Base-by-base conservation (phyloP, 805 yeast genomes). In the Hanseniaspora lindneri region DNA sequence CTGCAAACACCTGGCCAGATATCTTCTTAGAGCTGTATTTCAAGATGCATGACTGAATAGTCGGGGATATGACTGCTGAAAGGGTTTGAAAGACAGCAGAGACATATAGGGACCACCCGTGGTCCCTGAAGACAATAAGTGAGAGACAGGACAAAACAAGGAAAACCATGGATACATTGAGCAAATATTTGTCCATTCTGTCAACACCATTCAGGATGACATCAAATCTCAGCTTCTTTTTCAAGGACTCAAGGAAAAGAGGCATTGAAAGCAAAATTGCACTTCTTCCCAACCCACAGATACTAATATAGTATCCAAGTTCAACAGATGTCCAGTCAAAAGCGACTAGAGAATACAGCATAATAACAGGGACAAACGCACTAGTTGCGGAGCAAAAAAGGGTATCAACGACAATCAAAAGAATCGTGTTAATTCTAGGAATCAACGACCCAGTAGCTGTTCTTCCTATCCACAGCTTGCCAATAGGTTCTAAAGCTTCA, bases 1-100 rank as follows among this genome's bases (percentile, higher is more conserved):
- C 85, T 9, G 89, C 87, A 63, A 80, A 81, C 16, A 79, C 67
- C 60, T 80, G 86, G 16, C 94, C 94, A 4, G 76, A 69, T 52
- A 72, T 71, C 13, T 72, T 68, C 35, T 75, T 76, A 1, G 76
- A 75, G 52, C 71, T 74, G 59, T 78, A 77, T 59, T 83, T 83
- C 47, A 78, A 69, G 10, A 80, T 62, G 1, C 82, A 54, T 0
- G 81, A 69, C 56, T 76, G 80, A 10, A 80, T 53, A 0, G 79
- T 69, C 1, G 92, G 89, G 0, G 75, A 65, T 1, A 70, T 66
- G 3, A 77, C 49, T 0, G 78, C 65, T 1, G 78, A 75, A 35
- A 79, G 56, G 0, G 79, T 62, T 2, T 71, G 62, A 11, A 77
- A 57, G 0, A 65, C 30, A 0, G 68, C 63, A 2, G 44, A 32